A percentile compares a stretch with the other conserved stretches of the same genome.
Conservation (phyloP, 306 rosid genomes). For the Hippophae rhamnoides region DNA sequence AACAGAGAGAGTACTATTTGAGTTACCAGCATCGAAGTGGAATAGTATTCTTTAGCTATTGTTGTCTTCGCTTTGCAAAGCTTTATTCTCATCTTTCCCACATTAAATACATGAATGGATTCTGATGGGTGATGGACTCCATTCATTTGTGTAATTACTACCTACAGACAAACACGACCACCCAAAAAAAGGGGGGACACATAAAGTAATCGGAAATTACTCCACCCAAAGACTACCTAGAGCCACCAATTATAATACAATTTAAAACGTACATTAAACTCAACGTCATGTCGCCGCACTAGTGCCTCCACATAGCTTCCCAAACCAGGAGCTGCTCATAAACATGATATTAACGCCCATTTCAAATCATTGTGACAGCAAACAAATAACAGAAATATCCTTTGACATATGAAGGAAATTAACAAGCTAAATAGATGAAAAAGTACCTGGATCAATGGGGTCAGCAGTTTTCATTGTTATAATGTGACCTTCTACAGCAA, state of each 20-base stretch:
- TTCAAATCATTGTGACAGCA: not conserved
- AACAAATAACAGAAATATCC: conserved; percentile 4
- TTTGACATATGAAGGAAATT: too few relatives aligned
- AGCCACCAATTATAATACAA: too few relatives aligned
- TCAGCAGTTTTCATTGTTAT: conserved; percentile 61
- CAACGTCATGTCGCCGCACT: conserved; percentile 71
- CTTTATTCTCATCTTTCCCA: conserved; percentile 91
- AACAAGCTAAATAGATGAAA: conserved; percentile 8
- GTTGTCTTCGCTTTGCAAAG: conserved; percentile 61
- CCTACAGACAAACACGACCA: conserved; percentile 23
- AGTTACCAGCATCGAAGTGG: conserved; percentile 78
- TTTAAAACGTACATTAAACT: conserved; percentile 55
- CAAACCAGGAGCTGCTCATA: conserved; percentile 80
- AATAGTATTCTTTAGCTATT: conserved; percentile 70
- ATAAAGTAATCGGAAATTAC: too few relatives aligned
- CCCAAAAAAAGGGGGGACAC: too few relatives aligned
- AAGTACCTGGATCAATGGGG: conserved; percentile 75
- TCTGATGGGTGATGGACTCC: conserved; percentile 48
- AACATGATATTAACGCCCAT: conserved; percentile 18
- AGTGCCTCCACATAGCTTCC: conserved; percentile 93
- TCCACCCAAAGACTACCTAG: not conserved
- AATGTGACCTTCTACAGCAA: conserved; percentile 30
- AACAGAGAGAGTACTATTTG: not conserved
- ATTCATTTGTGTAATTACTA: conserved; percentile 70
- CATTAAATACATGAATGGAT: conserved; percentile 70